These are phyloP conservation scores for Dipteronia dyeriana DNA, from an alignment of 345 rosid species.

Conservation along the genomic window DNA sequence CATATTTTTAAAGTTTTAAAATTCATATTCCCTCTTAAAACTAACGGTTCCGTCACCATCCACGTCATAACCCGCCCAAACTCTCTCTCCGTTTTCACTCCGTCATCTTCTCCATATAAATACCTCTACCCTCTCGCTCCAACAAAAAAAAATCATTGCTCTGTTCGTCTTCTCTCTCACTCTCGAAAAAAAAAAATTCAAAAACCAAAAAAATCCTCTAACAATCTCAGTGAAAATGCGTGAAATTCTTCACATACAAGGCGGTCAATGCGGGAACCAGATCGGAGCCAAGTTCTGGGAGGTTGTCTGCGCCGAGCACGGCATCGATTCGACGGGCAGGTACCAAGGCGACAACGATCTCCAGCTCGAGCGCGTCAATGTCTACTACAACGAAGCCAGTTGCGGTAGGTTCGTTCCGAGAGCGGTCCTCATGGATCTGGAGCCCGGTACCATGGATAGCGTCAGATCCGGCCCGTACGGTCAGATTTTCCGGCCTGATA, in stretches of 20 bases:
- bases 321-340: slow-evolving; percentile 66
- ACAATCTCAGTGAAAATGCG: slow-evolving; percentile 48
- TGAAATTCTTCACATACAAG: slow-evolving; percentile 76
- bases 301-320: slow-evolving; percentile 65
- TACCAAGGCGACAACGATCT: slow-evolving; percentile 60
- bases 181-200: neutral
- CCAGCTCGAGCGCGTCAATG: slow-evolving; percentile 77
- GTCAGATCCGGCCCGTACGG: slow-evolving; percentile 77
- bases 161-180: neutral
- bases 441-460: slow-evolving; percentile 83
- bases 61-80: slow-evolving; percentile 20
- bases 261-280: slow-evolving; percentile 83
- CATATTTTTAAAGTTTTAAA: slow-evolving; percentile 27
- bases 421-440: slow-evolving; percentile 76
- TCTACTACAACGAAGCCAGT: slow-evolving; percentile 77
- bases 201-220: too few species aligned
- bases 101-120: slow-evolving; percentile 35
- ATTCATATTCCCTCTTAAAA: slow-evolving; percentile 44
- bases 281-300: slow-evolving; percentile 72
- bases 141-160: neutral
- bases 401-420: slow-evolving; percentile 74
- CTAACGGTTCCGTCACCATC: slow-evolving; percentile 36
- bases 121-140: neutral
- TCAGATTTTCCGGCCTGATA: slow-evolving; percentile 59
- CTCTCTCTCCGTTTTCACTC: slow-evolving; percentile 13